These are phyloP conservation scores for Ceratobasidium papillatum DNA, from an alignment of 1,284 basidiomycete species.

Conservation along the genomic window DNA sequence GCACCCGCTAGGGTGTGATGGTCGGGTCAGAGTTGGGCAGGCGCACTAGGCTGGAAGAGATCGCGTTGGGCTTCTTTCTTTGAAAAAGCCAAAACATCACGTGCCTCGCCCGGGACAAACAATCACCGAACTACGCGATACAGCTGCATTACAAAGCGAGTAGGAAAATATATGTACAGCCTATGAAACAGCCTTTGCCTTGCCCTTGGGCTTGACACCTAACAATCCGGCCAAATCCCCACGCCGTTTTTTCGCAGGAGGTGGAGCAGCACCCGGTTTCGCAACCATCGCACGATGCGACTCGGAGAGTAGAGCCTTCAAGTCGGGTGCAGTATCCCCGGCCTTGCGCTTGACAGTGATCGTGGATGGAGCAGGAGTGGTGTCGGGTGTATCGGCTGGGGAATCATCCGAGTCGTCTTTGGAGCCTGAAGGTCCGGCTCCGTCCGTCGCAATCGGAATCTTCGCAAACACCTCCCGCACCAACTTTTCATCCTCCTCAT, in stretches of 20 bases:
- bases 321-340: constrained; percentile 70
- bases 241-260: constrained; percentile 70
- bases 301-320: constrained; percentile 76
- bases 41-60: background rate
- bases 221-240: constrained; percentile 65
- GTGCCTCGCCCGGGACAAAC: constrained; percentile 13
- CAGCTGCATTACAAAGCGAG: background rate
- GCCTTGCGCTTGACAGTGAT: constrained; percentile 84
- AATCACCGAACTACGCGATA: background rate
- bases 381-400: constrained; percentile 32
- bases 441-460: constrained; percentile 57
- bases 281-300: constrained; percentile 70
- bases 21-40: background rate
- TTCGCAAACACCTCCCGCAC: constrained; percentile 88
- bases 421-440: constrained; percentile 49
- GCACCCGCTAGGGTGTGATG: background rate
- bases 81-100: constrained; percentile 17
- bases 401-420: constrained; percentile 47
- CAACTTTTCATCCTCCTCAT: constrained; percentile 92
- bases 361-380: constrained; percentile 52
- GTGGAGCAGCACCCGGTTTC: constrained; percentile 56
- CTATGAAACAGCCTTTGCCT: constrained; percentile 39
- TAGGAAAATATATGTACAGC: background rate
- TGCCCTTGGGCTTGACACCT: constrained; percentile 67
- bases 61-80: background rate